A percentile compares a stretch with the other conserved stretches of the same genome.
These are phyloP conservation scores for Bretschneidera sinensis DNA, from an alignment of 345 rosid genomes.

Conservation along the genomic window DNA sequence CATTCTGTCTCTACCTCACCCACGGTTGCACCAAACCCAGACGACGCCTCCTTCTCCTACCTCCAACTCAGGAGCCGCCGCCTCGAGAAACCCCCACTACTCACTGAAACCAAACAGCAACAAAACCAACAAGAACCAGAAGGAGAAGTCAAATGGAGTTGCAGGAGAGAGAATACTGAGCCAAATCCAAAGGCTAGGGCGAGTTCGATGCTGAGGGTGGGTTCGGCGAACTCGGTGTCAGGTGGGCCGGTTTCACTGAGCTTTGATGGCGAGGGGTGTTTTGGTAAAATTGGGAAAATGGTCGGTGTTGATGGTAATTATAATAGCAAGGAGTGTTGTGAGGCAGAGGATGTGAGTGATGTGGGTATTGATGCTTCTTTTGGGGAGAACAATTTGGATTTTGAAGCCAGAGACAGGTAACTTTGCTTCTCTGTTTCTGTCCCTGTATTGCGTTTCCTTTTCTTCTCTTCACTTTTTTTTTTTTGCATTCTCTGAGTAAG, in stretches of 20 bases:
- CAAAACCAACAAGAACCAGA: slow-evolving; percentile 6
- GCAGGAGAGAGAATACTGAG: not conserved
- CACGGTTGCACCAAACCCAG: slow-evolving; percentile 4
- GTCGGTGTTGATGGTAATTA: slow-evolving; percentile 6
- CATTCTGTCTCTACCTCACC: slow-evolving; percentile 16
- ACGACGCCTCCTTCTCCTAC: slow-evolving; percentile 40
- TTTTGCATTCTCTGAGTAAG: not conserved
- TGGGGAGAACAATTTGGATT: slow-evolving; percentile 47
- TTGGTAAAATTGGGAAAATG: slow-evolving; percentile 6
- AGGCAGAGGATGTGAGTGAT: slow-evolving; percentile 11
- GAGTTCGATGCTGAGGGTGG: slow-evolving; percentile 16
- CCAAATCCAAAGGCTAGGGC: slow-evolving; percentile 8
- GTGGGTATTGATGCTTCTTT: slow-evolving; percentile 32
- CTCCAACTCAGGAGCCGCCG: slow-evolving; percentile 70
- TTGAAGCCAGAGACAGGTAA: slow-evolving; percentile 50
- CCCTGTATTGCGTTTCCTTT: not conserved
- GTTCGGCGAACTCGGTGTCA: slow-evolving; percentile 14
- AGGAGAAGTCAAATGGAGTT: not conserved
- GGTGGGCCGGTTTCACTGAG: slow-evolving; percentile 13
- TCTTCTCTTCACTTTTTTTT: not conserved
- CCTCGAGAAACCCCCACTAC: slow-evolving; percentile 37
- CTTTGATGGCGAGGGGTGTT: slow-evolving; percentile 11
- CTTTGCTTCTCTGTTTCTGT: not conserved
- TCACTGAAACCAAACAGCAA: not conserved
- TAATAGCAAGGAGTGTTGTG: not conserved